Percentiles rank a stretch among this genome's conserved stretches.
phyloP scores from a whole-genome alignment of 2,329 filamentous ascomycete genomes.

The Leptographium galeiforme region DNA sequence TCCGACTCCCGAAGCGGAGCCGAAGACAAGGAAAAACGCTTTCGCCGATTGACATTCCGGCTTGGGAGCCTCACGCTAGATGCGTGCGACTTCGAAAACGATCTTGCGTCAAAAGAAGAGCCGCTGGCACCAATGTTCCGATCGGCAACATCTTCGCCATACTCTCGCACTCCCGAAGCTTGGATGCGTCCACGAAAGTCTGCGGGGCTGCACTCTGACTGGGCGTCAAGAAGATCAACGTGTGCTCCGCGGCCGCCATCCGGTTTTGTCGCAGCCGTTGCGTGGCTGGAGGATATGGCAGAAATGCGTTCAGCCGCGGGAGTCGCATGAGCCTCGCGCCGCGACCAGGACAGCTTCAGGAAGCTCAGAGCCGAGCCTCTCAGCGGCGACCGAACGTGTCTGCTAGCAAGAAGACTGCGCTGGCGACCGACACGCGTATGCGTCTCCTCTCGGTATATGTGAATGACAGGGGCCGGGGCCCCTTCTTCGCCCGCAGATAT shows the following conservation, averaged over 20 bases:
- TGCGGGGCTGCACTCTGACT: slow-evolving; percentile 34
- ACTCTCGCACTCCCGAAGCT: slow-evolving; percentile 38
- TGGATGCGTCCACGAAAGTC: slow-evolving; percentile 35
- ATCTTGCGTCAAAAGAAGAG: slow-evolving; percentile 19
- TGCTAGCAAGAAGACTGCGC: not conserved
- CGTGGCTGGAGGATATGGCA: not conserved
- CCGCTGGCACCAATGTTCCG: slow-evolving; percentile 36
- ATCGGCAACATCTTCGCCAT: slow-evolving; percentile 53
- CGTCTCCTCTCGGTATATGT: slow-evolving; percentile 18
- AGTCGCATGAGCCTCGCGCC: not conserved
- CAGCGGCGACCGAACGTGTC: not conserved
- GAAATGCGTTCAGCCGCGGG: not conserved
- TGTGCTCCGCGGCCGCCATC: slow-evolving; percentile 12
- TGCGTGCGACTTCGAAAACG: slow-evolving; percentile 22
- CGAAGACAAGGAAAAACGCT: not conserved
- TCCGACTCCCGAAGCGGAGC: not conserved
- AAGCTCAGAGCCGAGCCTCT: not conserved
- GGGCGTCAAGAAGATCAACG: slow-evolving; percentile 45
- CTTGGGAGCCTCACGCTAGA: not conserved
- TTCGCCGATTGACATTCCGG: not conserved
- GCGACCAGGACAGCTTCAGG: not conserved
- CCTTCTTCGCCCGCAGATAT: not conserved
- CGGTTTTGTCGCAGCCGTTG: not conserved
- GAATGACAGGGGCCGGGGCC: slow-evolving; percentile 18
- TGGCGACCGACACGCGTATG: slow-evolving; percentile 14